A percentile compares a stretch with the other conserved stretches of the same genome.
phyloP scores from a whole-genome alignment of 257 asterid genomes.

The Petunia secreta region DNA sequence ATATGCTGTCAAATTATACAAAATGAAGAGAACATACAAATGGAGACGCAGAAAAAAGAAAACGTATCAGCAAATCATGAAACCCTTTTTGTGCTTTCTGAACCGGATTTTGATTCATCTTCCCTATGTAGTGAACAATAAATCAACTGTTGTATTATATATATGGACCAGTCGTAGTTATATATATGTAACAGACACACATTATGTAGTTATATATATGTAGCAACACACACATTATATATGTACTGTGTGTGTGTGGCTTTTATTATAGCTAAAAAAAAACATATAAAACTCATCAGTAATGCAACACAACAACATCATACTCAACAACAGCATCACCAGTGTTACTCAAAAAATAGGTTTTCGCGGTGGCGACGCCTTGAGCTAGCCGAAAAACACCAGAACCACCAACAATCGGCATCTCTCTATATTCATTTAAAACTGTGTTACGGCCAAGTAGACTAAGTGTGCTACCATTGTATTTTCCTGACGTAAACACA shows the following conservation, averaged over 20 bases:
- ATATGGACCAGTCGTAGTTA: no score
- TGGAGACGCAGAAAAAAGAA: background rate
- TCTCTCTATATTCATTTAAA: slow-evolving; percentile 37
- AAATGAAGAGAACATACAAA: background rate
- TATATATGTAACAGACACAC: no score
- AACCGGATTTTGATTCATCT: no score
- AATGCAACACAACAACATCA: slow-evolving; percentile 32
- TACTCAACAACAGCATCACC: slow-evolving; percentile 44
- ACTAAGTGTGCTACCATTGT: slow-evolving; percentile 54
- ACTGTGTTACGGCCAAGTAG: slow-evolving; percentile 43
- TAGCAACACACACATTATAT: no score
- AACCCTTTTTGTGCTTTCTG: background rate
- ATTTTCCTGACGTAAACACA: slow-evolving; percentile 45
- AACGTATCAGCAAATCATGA: background rate
- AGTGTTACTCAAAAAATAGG: slow-evolving; percentile 19
- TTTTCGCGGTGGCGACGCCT: slow-evolving; percentile 37
- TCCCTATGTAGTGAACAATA: no score
- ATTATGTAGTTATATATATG: no score
- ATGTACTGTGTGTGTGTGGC: no score
- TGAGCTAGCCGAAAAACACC: slow-evolving; percentile 59
- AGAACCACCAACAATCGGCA: slow-evolving; percentile 59
- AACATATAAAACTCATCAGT: slow-evolving; percentile 19
- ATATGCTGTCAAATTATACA: background rate
- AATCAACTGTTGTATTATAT: no score
- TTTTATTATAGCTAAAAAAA: no score